Conservation (phyloP, 805 yeast genomes). For the Pichia pseudocactophila region DNA sequence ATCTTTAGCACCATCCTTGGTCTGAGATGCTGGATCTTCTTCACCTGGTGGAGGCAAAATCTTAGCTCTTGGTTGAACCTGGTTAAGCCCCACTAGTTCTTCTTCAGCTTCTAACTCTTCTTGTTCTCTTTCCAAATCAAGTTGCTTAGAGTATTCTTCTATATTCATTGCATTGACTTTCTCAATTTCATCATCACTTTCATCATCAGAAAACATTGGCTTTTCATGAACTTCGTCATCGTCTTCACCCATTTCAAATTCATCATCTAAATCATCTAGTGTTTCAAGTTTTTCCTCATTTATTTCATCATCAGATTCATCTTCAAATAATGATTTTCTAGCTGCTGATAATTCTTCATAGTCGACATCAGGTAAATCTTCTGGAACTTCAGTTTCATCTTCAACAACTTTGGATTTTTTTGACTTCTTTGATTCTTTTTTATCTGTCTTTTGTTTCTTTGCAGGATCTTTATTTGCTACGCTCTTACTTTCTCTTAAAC, state of each 20-base stretch:
- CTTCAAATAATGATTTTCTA: slow-evolving; percentile 67
- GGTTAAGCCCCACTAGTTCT: slow-evolving; percentile 50
- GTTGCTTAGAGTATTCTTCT: slow-evolving; percentile 64
- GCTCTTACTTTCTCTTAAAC: slow-evolving; percentile 25
- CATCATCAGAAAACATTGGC: slow-evolving; percentile 77
- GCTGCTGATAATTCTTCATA: slow-evolving; percentile 57
- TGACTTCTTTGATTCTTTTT: slow-evolving; percentile 24
- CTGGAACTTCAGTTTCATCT: slow-evolving; percentile 34
- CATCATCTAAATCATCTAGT: slow-evolving; percentile 17
- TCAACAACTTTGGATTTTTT: slow-evolving; percentile 13
- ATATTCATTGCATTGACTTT: slow-evolving; percentile 70
- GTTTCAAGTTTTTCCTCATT: slow-evolving; percentile 31
- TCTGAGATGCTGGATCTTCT: slow-evolving; percentile 41
- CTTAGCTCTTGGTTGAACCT: slow-evolving; percentile 63
- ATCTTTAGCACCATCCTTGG: slow-evolving; percentile 31
- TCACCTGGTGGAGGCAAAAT: slow-evolving; percentile 69
- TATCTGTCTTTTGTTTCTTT: slow-evolving; percentile 8
- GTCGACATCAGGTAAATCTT: slow-evolving; percentile 55
- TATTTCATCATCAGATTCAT: slow-evolving; percentile 44
- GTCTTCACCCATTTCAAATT: slow-evolving; percentile 28
- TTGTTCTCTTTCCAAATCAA: slow-evolving; percentile 51
- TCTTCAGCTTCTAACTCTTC: slow-evolving; percentile 57
- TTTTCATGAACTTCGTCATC: slow-evolving; percentile 52
- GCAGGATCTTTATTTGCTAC: slow-evolving; percentile 16
- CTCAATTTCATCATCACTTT: slow-evolving; percentile 53